Evolutionary conservation across 2,329 filamentous ascomycete genomes (phyloP), one percentile per base, ranked within the genome.

Genomic region (Fusarium brachygibbosum): DNA sequence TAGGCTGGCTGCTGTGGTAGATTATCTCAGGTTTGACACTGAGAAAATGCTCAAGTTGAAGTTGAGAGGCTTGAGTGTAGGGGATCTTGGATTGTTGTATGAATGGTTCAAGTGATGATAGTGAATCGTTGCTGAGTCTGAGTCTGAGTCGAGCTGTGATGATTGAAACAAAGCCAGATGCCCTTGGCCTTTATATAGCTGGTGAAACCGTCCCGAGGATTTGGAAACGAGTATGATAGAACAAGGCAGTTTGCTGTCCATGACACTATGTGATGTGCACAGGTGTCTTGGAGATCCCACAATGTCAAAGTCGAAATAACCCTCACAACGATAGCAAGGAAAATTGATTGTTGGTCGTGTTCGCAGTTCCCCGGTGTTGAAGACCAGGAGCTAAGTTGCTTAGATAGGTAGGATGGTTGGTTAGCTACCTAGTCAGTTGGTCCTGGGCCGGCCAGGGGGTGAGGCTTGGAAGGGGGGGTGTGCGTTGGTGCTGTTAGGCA

Each of bases 221-320:
- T 58, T 69, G 73, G 73, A 53, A 62, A 63, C 58, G 53, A 68
- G 52, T 65, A 37, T 65, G 63, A 63, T 31, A 66, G 70, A 71
- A 49, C 65, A 58, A 75, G 73, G 65, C 68, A 68, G 73, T 75
- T 72, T 74, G 60, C 61, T 68, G 63, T 74, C 71, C 72, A 74
- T 74, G 66, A 58, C 70, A 71, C 63, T 74, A 63, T 71, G 73
- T 70, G 65, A 63, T 74, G 73, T 70, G 63, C 63, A 67, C 71
- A 74, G 57, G 54, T 73, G 61, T 63, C 63, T 74, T 62, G 63
- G 58, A 63, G 63, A 75, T 62, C 49, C 68, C 65, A 66, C 66
- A 68, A 75, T 69, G 63, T 34, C 59, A 75, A 74, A 74, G 71
- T 73, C 68, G 73, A 75, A 74, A 75, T 71, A 73, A 69, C 60